Evolutionary conservation across 2,329 filamentous ascomycete genomes (phyloP), one percentile per base, ranked within the genome.

Genomic region (Arthrinium phaeospermum): DNA sequence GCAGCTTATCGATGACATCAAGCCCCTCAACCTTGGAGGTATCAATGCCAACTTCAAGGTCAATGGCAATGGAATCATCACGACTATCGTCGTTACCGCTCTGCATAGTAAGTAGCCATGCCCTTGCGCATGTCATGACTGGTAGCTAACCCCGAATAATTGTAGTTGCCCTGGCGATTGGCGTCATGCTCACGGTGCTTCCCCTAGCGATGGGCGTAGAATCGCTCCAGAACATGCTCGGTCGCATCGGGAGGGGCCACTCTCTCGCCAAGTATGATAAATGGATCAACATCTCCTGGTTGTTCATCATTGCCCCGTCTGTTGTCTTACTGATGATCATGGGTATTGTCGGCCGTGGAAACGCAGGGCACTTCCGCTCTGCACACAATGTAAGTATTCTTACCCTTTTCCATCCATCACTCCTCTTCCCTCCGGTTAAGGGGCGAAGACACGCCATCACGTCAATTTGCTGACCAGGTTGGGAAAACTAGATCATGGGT

Each of bases 201-300:
- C 81, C 81, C 3, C 41, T 79, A 8, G 78, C 75, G 27, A 61
- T 82, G 24, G 78, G 77, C 8, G 69, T 81, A 16, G 77, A 78
- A 41, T 76, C 77, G 68, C 30, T 75, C 0, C 76, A 77, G 6
- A 79, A 76, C 69, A 73, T 82, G 2, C 73, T 80, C 0, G 41
- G 75, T 8, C 75, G 78, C 2, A 70, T 79, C 8, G 75, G 75
- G 24, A 73, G 73, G 10, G 71, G 75, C 0, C 70, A 78, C 2
- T 68, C 77, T 4, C 71, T 81, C 1, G 75, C 76, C 1, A 79
- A 78, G 57, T 75, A 74, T 1, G 71, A 75, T 5, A 76, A 74
- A 34, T 77, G 74, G 73, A 76, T 71, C 45, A 77, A 75, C 68
- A 75, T 80, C 24, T 73, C 78, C 16, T 79, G 78, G 78, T 67